Evolutionary conservation across 768 basidiomycete genomes (phyloP).

Genomic region (Cystoderma amianthinum): DNA sequence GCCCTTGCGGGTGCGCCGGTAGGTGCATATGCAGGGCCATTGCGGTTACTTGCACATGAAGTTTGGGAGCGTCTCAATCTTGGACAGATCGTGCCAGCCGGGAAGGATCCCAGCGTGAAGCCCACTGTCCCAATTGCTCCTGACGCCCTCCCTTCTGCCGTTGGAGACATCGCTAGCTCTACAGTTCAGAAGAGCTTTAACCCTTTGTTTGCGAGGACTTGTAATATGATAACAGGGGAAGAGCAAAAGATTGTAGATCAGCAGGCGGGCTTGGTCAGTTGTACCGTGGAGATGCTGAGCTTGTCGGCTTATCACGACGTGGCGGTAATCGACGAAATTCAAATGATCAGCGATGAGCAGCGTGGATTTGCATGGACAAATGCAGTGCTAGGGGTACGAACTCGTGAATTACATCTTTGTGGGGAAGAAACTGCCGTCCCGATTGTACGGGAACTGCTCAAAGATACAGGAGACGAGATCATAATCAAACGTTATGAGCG

Average conservation of each 20-base stretch:
- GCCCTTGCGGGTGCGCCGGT: slow-evolving; percentile 69
- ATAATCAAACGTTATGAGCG: slow-evolving; percentile 80
- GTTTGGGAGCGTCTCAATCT: slow-evolving; percentile 88
- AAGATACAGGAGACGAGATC: slow-evolving; percentile 76
- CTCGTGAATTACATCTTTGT: slow-evolving; percentile 87
- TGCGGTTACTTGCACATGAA: slow-evolving; percentile 91
- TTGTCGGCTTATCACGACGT: slow-evolving; percentile 48
- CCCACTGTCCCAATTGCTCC: slow-evolving; percentile 9
- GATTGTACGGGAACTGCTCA: slow-evolving; percentile 62
- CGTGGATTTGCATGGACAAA: slow-evolving; percentile 81
- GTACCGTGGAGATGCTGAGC: slow-evolving; percentile 91
- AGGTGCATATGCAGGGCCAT: slow-evolving; percentile 87
- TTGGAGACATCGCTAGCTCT: slow-evolving; percentile 16
- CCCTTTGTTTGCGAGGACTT: slow-evolving; percentile 46
- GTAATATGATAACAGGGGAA: slow-evolving; percentile 91
- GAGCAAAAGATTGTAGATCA: slow-evolving; percentile 68
- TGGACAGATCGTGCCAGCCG: slow-evolving; percentile 79
- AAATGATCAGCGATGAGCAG: slow-evolving; percentile 79
- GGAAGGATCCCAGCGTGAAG: slow-evolving; percentile 33
- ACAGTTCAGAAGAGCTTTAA: slow-evolving; percentile 29
- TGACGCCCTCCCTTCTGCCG: slow-evolving; percentile 21
- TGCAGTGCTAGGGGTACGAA: slow-evolving; percentile 71
- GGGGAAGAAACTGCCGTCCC: slow-evolving; percentile 92
- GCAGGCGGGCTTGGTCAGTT: slow-evolving; percentile 55
- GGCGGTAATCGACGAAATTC: slow-evolving; percentile 94